Evolutionary conservation across 169 alveolate species (phyloP).

Genomic region (Besnoitia besnoiti): DNA sequence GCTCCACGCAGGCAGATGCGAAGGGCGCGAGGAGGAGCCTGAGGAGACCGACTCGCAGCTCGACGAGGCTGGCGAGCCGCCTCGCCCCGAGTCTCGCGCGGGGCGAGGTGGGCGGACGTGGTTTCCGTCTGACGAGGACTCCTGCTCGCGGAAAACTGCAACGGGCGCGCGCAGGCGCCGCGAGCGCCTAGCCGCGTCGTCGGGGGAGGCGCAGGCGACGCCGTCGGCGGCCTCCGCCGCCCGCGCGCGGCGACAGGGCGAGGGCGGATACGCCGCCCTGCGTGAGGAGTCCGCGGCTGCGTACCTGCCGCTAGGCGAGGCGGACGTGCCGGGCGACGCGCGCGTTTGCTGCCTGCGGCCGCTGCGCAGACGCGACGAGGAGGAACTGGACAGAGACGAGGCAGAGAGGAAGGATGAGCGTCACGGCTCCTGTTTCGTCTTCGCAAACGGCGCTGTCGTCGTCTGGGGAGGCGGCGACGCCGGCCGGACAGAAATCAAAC

Average conservation of each 20-base stretch:
- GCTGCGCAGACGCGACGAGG: not conserved
- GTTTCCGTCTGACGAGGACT: not conserved
- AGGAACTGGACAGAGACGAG: not conserved
- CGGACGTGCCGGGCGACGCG: not conserved
- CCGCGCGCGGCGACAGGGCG: too few species aligned
- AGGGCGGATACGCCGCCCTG: not conserved
- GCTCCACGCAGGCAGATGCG: not conserved
- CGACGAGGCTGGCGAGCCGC: not conserved
- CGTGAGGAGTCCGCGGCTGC: not conserved
- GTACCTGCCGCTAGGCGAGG: not conserved
- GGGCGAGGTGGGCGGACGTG: not conserved
- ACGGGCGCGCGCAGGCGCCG: not conserved
- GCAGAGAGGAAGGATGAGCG: not conserved
- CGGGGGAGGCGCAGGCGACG: too few species aligned
- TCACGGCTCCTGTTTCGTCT: constrained; percentile 3
- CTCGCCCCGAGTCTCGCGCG: not conserved
- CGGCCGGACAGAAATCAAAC: not conserved
- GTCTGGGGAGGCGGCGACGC: constrained; percentile 20
- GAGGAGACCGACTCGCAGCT: not conserved
- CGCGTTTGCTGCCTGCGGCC: not conserved
- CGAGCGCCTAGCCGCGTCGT: too few species aligned
- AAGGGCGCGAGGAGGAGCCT: not conserved
- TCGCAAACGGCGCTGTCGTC: constrained; percentile 33
- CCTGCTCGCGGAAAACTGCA: not conserved
- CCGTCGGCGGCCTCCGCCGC: too few species aligned